These are phyloP conservation scores for Solanum chacoense DNA, from an alignment of 305 asterid species.

Conservation along the genomic window DNA sequence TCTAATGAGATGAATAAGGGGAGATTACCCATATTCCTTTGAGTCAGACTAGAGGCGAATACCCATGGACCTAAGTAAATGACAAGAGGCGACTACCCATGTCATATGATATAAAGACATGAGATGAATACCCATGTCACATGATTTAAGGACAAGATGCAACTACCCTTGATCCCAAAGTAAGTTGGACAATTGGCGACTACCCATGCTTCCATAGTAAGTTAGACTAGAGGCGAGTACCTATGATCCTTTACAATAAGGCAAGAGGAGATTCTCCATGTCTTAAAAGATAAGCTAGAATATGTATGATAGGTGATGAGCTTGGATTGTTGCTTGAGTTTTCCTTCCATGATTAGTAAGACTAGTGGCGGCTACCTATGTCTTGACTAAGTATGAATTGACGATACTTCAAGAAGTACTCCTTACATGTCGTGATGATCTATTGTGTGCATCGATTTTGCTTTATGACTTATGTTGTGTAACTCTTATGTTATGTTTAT, in stretches of 20 bases:
- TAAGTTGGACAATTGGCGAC: no score
- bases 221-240: background rate
- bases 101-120: background rate
- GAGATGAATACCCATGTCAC: background rate
- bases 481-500: background rate
- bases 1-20: background rate
- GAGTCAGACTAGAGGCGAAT: background rate
- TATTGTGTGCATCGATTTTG: background rate
- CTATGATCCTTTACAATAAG: background rate
- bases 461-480: background rate
- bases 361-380: background rate
- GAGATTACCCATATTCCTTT: background rate
- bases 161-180: no score
- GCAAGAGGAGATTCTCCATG: background rate
- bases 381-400: background rate
- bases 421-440: background rate
- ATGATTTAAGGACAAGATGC: background rate
- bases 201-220: no score
- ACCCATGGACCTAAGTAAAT: background rate
- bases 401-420: background rate
- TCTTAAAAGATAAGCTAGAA: background rate
- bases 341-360: background rate
- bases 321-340: background rate
- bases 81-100: background rate
- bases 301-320: background rate